Base-by-base conservation (phyloP, 768 basidiomycete species). In the Boletus tomentosulus region DNA sequence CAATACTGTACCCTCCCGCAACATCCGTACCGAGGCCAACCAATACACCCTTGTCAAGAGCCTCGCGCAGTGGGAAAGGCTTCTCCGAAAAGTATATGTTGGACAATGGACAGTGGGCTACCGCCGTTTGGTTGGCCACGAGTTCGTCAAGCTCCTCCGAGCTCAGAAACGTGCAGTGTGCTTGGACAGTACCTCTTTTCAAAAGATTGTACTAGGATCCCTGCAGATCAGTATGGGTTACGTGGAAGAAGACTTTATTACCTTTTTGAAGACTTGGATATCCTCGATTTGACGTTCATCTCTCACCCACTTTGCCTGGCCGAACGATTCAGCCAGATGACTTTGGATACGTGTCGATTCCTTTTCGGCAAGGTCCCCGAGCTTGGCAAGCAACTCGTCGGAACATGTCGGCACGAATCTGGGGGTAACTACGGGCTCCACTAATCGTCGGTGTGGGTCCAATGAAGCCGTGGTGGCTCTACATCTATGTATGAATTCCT, bases 391-490 rank as follows among this genome's bases (percentile, higher is more conserved):
- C 30, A 94, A 74, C 42, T 78, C 82, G 47, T 88, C 75, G 2
- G 89, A 87, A 66, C 92, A 95, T 0, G 92, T 92, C 1, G 93
- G 93, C 3, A 95, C 85, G 58, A 95, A 96, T 16, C 93, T 82
- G 0, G 93, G 93, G 0, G 93, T 94, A 51, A 96, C 69, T 10
- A 95, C 89, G 1, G 93, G 93, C 53, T 87, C 80, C 4, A 93
- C 78, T 9, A 90, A 75, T 10, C 78, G 76, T 42, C 66, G 62
- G 58, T 83, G 76, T 3, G 63, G 46, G 0, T 78, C 77, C 1
- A 83, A 65, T 22, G 70, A 52, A 5, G 72, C 61, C 5, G 73
- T 70, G 9, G 80, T 65, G 1, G 69, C 62, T 27, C 64, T 68
- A 48, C 87, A 85, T 24, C 66, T 69, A 3, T 74, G 64, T 42